A percentile compares a stretch with the other conserved stretches of the same genome.
These are phyloP conservation scores for Globisporangium uncinulatum DNA, from an alignment of 352 stramenopile genomes.

Conservation along the genomic window DNA sequence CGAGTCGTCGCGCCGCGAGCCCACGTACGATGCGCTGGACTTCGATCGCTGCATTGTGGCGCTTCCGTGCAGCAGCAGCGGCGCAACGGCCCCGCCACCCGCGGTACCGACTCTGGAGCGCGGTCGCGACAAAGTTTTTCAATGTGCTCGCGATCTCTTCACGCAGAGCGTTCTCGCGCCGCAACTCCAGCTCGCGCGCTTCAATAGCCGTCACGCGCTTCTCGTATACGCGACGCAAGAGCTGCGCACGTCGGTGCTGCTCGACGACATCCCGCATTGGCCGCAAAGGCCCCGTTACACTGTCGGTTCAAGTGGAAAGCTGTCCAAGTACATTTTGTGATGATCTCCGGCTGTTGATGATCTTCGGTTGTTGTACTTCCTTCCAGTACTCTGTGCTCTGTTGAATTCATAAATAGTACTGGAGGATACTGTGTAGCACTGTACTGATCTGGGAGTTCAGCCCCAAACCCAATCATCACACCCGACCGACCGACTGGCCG, in stretches of 20 bases:
- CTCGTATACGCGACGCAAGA: conserved; percentile 50
- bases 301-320: too few species aligned
- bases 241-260: conserved; percentile 39
- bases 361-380: too few species aligned
- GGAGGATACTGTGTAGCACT: too few species aligned
- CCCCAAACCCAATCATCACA: too few species aligned
- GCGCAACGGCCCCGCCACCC: conserved; percentile 51
- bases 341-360: too few species aligned
- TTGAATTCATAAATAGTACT: too few species aligned
- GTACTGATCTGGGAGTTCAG: too few species aligned
- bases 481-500: background rate
- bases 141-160: conserved; percentile 74
- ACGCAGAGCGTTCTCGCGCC: conserved; percentile 52
- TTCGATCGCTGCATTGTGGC: conserved; percentile 42
- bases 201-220: conserved; percentile 41
- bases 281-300: background rate
- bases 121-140: conserved; percentile 66
- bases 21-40: conserved; percentile 59
- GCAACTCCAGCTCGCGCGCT: conserved; percentile 33
- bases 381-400: too few species aligned
- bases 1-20: conserved; percentile 35
- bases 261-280: conserved; percentile 43
- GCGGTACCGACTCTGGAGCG: conserved; percentile 56
- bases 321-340: too few species aligned
- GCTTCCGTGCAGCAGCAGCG: conserved; percentile 20